These are phyloP conservation scores for Aureobasidium namibiae DNA, from an alignment of 2,329 filamentous ascomycete species.

Conservation along the genomic window DNA sequence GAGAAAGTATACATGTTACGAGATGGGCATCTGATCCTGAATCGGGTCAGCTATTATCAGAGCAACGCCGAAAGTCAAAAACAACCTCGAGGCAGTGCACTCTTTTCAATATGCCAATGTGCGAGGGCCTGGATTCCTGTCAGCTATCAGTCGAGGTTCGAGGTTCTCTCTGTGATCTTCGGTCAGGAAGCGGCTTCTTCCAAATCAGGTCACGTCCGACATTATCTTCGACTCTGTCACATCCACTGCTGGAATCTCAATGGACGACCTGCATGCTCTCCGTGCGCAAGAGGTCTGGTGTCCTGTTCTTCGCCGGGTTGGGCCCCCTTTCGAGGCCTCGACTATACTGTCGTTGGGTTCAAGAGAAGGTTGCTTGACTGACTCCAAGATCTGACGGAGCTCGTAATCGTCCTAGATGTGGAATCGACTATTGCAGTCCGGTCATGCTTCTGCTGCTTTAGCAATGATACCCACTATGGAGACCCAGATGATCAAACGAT, in stretches of 20 bases:
- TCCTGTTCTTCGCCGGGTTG: not conserved
- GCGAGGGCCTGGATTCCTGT: no score
- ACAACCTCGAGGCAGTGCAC: not conserved
- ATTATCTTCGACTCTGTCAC: not conserved
- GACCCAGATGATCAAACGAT: not conserved
- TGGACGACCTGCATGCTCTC: not conserved
- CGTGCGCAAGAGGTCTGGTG: not conserved
- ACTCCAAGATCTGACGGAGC: not conserved
- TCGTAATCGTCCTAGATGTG: not conserved
- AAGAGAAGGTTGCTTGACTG: not conserved
- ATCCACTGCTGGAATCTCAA: not conserved
- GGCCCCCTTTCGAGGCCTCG: not conserved
- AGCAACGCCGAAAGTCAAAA: not conserved
- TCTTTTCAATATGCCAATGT: not conserved
- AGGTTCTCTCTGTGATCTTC: not conserved
- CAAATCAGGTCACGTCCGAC: not conserved
- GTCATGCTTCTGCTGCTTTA: not conserved
- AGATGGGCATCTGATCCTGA: not conserved
- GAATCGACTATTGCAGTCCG: not conserved
- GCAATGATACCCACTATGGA: not conserved
- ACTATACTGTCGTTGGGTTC: not conserved
- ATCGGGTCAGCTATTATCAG: no score
- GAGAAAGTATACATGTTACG: not conserved
- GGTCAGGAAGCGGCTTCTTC: not conserved
- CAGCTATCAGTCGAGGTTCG: not conserved